phyloP scores from a whole-genome alignment of 108 stramenopile species.

The Cyclotella atomus region DNA sequence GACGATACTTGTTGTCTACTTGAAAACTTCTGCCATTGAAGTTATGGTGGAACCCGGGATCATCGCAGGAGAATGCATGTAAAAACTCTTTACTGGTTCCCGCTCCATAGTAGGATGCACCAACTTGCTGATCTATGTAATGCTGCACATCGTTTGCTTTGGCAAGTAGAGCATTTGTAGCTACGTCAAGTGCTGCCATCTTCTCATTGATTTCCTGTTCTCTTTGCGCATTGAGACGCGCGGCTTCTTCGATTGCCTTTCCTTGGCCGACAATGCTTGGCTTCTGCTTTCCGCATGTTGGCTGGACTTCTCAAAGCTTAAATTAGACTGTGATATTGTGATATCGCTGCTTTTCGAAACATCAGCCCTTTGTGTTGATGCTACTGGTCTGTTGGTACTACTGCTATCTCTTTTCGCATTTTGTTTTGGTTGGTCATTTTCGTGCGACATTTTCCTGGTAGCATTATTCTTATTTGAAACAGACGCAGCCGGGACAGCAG shows the following conservation, averaged over 20 bases:
- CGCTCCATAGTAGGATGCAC: background rate
- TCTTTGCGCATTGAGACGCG: background rate
- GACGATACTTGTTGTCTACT: background rate
- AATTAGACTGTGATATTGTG: background rate
- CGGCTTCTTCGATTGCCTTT: slow-evolving; percentile 1
- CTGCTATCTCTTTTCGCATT: background rate
- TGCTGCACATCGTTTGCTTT: slow-evolving; percentile 12
- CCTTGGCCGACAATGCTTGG: background rate
- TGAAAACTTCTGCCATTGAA: slow-evolving; percentile 3
- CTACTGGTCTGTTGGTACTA: background rate
- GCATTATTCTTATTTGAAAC: too few species aligned
- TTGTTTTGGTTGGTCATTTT: background rate
- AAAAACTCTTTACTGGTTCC: background rate
- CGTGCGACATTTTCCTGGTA: too few species aligned
- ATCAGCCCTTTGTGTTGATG: background rate
- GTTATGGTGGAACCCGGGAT: slow-evolving; percentile 11
- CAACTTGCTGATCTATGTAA: slow-evolving; percentile 13
- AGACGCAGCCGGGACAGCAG: too few species aligned
- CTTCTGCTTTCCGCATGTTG: background rate
- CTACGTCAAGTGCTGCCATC: slow-evolving; percentile 1
- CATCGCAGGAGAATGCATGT: slow-evolving; percentile 1
- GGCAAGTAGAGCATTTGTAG: slow-evolving; percentile 9
- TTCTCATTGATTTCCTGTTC: slow-evolving; percentile 6
- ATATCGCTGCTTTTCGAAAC: background rate
- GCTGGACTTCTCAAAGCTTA: background rate